These are phyloP conservation scores for Chondrus crispus DNA, from an alignment of 23 red algal species.

Conservation along the genomic window DNA sequence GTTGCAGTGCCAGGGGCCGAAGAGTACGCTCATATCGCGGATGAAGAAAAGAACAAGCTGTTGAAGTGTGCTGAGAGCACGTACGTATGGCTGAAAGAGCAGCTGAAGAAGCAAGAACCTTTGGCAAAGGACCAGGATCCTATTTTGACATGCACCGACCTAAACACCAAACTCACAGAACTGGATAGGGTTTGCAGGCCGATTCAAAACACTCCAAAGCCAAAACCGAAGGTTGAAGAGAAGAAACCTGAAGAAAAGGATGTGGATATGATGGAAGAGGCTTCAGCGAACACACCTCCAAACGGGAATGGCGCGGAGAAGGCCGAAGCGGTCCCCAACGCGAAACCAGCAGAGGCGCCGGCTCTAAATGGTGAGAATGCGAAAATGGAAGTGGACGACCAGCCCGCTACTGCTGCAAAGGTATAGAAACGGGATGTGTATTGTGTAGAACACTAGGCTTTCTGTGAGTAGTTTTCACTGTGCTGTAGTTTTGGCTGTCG, in stretches of 20 bases:
- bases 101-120: conserved; percentile 38
- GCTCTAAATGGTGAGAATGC: background rate
- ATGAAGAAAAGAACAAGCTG: conserved; percentile 67
- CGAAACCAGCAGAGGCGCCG: background rate
- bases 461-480: no score
- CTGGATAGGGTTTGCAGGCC: conserved; percentile 34
- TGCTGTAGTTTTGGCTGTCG: no score
- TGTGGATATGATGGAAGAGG: background rate
- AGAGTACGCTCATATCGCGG: conserved; percentile 68
- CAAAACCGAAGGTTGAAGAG: conserved; percentile 44
- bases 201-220: conserved; percentile 51
- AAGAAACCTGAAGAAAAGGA: background rate
- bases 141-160: conserved; percentile 44
- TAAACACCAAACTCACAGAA: conserved; percentile 41
- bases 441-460: no score
- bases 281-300: no score
- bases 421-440: no score
- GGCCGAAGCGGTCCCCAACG: background rate
- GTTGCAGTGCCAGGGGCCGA: conserved; percentile 35
- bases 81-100: conserved; percentile 70
- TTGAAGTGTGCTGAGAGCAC: conserved; percentile 56
- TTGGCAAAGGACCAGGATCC: conserved; percentile 66
- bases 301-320: background rate
- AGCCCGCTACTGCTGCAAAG: no score
- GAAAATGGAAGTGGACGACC: conserved; percentile 17